Base-by-base conservation (phyloP, 1,284 basidiomycete species). In the Puccinia triticina region DNA sequence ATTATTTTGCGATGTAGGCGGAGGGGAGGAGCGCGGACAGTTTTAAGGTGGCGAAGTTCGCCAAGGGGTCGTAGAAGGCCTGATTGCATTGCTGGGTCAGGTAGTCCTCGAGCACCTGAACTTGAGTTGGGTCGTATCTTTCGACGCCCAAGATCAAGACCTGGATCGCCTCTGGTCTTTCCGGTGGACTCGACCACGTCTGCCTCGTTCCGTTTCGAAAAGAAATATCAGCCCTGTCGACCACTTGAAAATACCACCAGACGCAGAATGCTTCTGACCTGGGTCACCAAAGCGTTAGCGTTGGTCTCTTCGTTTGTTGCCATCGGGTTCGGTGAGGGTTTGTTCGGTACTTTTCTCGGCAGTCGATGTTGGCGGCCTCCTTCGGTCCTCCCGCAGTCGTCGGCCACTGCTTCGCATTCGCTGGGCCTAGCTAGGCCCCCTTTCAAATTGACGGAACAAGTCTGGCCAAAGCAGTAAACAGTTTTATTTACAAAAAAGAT, bases 81-180 rank as follows among this genome's bases (percentile, higher is more conserved):
- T 59, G 55, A n/a, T 61, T 48, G 32, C 29, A 73, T 66, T 81
- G 79, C 23, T 64, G 40, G 29, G 79, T 40, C 11, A 81, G 46
- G 59, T 81, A 81, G 59, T 81, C 79, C 50, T 81, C 79, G 48
- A 81, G 37, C 21, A 74, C 69, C 43, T 81, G 79, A n/a, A 81
- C 71, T 57, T 74, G 79, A 53, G 79, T 74, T 2, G 79, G 79
- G 61, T 81, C 79, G 43, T 81, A 74, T 66, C 71, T 69, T 53
- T 81, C 79, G n/a, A 81, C 79, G 46, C 79, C 71, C 26, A 50
- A 29, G 48, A 81, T 66, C 11, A 81, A 59, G 3, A 57, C 55
- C 59, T 74, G 40, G 61, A 81, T 81, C n/a, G 55, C 37, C 34
- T 73, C 53, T 11, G 79, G 79, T 34, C 79, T 37, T 21, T 73